Evolutionary conservation across 2,329 filamentous ascomycete genomes (phyloP), one percentile per base, ranked within the genome.

Genomic region (Emydomyces testavorans): DNA sequence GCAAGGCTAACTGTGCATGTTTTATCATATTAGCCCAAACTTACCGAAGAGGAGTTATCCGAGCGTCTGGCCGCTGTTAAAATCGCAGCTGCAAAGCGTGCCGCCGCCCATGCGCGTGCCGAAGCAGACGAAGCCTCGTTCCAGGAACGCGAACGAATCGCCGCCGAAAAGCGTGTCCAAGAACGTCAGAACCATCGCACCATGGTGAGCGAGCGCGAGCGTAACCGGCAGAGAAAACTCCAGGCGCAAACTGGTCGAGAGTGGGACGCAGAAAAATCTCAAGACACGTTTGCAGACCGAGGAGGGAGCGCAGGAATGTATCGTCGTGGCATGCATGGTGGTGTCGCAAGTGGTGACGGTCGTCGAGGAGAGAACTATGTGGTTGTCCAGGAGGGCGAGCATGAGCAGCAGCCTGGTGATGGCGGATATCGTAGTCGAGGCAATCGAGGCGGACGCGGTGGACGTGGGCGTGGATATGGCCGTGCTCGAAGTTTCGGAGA

Each of bases 71-170:
- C 74, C 6, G 70, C 71, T 29, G 82, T 81, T 56, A 73, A 73
- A 52, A 71, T 80, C 54, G 76, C 79, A 49, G 82, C 80, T 46
- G 75, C 74, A 4, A 71, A 75, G 42, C 70, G 77, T 11, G 71
- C 72, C 6, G 78, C 76, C 6, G 77, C 77, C 0, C 78, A 83
- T 58, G 76, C 75, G 1, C 72, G 78, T 21, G 78, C 79, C n/a
- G 77, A 83, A 65, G 78, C 78, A n/a, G 80, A 84, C 54, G 73
- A 76, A 46, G 78, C 78, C 2, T 75, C 73, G 0, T 83, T 81
- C 59, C 71, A 78, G 35, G 72, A 79, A 49, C 72, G 79, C n/a
- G 80, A 83, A 58, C 74, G 75, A 28, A 65, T 77, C 7, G 74
- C 77, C 0, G 72, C 72, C 18, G 69, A 73, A 54, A 72, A 77